Percentiles rank a stretch among this genome's conserved stretches.
These are phyloP conservation scores for Reutealis trisperma DNA, from an alignment of 345 rosid genomes.

Conservation along the genomic window DNA sequence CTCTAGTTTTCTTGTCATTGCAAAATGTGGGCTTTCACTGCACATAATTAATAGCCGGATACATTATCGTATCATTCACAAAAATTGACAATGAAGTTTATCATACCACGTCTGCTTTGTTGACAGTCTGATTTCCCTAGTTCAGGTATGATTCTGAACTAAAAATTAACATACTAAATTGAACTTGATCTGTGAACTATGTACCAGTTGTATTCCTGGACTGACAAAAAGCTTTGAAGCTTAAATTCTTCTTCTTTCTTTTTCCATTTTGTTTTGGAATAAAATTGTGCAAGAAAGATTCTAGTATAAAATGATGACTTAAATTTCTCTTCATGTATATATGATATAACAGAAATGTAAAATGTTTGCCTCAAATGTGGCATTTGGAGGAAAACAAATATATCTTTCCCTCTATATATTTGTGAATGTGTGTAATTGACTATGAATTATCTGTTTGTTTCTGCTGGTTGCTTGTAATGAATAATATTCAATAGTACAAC, in stretches of 20 bases:
- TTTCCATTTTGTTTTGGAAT: background rate
- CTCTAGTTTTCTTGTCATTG: background rate
- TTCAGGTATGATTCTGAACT: background rate
- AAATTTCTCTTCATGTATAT: too few species aligned
- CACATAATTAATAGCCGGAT: background rate
- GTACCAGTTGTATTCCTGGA: background rate
- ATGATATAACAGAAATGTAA: background rate
- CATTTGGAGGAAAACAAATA: background rate
- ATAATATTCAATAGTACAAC: background rate
- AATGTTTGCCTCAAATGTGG: background rate
- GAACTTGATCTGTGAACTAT: too few species aligned
- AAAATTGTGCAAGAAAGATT: background rate
- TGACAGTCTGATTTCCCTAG: background rate
- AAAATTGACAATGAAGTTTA: background rate
- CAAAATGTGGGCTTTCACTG: background rate
- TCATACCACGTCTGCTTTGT: background rate
- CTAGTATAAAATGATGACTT: background rate
- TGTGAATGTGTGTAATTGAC: background rate
- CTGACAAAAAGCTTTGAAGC: slow-evolving; percentile 1
- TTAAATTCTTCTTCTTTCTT: background rate
- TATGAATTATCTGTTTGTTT: background rate
- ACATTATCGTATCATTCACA: background rate
- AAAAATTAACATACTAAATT: background rate
- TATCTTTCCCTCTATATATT: background rate
- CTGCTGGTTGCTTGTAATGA: background rate